Conservation (phyloP, 2,329 filamentous ascomycete species). For the Xylogone sp. region DNA sequence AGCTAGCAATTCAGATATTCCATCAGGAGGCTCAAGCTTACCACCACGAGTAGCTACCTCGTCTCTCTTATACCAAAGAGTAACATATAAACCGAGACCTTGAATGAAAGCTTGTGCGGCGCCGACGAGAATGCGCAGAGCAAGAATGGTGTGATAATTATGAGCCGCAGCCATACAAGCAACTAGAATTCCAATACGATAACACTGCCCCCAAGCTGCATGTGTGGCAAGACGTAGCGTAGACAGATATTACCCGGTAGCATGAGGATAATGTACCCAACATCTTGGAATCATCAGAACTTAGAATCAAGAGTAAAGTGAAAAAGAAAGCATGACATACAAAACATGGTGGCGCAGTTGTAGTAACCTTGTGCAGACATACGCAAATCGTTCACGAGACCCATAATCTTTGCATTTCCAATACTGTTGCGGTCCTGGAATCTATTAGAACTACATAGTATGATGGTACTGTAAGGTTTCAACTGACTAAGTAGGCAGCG, state of each 20-base stretch:
- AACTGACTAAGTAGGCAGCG: background rate
- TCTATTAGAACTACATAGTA: background rate
- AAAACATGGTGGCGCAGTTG: background rate
- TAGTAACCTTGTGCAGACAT: background rate
- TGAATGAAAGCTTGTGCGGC: background rate
- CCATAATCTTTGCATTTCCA: background rate
- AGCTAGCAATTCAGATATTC: background rate
- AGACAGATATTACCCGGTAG: background rate
- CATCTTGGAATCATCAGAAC: too few species aligned
- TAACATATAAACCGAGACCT: background rate
- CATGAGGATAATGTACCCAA: too few species aligned
- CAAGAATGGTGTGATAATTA: background rate
- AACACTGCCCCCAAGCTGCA: background rate
- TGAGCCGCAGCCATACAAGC: background rate
- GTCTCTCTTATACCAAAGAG: background rate
- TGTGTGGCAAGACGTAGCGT: background rate
- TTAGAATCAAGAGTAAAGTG: too few species aligned
- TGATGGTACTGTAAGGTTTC: background rate
- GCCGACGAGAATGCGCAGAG: background rate
- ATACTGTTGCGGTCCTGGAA: background rate
- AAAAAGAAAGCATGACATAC: background rate
- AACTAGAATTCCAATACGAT: background rate
- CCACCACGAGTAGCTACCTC: background rate
- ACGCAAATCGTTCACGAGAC: background rate
- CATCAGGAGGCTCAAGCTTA: background rate